A percentile compares a stretch with the other conserved stretches of the same genome.
Conservation (phyloP, 331 rosid species). For the Acacia pycnantha region DNA sequence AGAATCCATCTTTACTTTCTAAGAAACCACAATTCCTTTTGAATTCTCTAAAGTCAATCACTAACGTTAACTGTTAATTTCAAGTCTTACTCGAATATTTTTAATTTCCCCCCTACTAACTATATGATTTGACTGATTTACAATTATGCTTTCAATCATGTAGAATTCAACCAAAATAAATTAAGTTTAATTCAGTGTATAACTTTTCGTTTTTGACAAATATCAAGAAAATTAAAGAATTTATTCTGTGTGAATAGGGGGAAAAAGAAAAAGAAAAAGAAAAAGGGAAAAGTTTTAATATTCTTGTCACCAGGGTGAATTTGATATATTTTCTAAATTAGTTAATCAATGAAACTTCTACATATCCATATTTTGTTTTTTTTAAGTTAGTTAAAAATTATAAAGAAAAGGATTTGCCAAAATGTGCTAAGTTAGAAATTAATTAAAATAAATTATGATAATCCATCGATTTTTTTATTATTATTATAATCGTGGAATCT, state of each 20-base stretch:
- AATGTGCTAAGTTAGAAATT: background rate
- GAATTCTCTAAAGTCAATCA: conserved; percentile 1
- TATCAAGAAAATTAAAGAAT: background rate
- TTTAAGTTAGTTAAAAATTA: background rate
- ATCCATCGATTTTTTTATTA: no score
- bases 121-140: background rate
- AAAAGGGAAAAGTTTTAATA: background rate
- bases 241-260: background rate
- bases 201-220: background rate
- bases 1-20: background rate
- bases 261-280: background rate
- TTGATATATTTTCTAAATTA: background rate
- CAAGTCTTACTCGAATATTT: background rate
- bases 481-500: background rate
- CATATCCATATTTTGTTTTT: background rate
- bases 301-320: background rate
- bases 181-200: background rate
- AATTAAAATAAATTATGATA: background rate
- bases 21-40: background rate
- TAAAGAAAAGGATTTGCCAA: background rate
- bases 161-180: no score
- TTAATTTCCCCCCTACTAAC: background rate
- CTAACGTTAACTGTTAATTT: background rate
- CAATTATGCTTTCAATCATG: background rate
- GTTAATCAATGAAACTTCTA: background rate